A percentile compares a stretch with the other conserved stretches of the same genome.
Conservation (phyloP, 176 grass and related monocot genomes). For the Triticum aestivum region DNA sequence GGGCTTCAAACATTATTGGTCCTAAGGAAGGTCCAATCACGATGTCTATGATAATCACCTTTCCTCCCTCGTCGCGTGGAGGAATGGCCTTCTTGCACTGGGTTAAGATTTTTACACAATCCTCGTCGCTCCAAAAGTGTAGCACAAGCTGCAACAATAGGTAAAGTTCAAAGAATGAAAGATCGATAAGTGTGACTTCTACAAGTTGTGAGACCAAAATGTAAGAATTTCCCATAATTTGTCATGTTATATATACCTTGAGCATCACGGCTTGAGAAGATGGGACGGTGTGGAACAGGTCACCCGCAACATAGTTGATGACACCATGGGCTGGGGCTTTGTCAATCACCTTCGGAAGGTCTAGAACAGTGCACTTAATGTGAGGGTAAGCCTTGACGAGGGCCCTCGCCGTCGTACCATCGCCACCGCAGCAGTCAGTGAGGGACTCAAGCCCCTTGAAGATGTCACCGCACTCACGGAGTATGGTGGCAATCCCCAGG, state of each 20-base stretch:
- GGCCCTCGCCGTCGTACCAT: background rate
- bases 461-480: background rate
- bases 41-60: background rate
- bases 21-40: background rate
- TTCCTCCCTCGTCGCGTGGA: background rate
- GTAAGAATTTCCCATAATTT: background rate
- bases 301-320: background rate
- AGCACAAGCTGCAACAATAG: background rate
- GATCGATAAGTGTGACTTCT: background rate
- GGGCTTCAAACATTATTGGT: background rate
- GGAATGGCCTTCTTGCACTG: background rate
- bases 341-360: background rate
- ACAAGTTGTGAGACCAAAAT: background rate
- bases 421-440: background rate
- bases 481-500: background rate
- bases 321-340: background rate
- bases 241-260: background rate
- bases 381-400: conserved; percentile 6
- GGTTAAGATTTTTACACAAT: background rate
- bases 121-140: background rate
- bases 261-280: conserved; percentile 3
- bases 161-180: background rate
- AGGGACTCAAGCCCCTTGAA: background rate
- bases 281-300: background rate
- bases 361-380: background rate